A percentile compares a stretch with the other conserved stretches of the same genome.
Conservation (phyloP, 78 protist species). For the Isochrysis galbana region DNA sequence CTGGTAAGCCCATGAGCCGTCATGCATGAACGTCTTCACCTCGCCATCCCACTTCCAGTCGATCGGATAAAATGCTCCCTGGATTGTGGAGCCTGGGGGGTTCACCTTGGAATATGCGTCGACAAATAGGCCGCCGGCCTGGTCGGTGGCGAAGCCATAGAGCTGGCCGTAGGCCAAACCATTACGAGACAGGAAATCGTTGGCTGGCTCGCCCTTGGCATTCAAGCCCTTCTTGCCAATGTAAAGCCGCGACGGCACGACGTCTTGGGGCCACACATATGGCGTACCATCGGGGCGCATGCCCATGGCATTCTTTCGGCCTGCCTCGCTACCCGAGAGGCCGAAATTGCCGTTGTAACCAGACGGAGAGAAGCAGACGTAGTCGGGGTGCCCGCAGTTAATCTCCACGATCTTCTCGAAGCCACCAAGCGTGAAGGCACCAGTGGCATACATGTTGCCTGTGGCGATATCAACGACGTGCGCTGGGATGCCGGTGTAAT, state of each 20-base stretch:
- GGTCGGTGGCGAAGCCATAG: background rate
- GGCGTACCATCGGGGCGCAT: background rate
- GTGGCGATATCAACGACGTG: background rate
- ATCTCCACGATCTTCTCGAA: conserved; percentile 24
- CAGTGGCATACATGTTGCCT: background rate
- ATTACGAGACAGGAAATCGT: background rate
- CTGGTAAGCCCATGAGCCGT: conserved; percentile 20
- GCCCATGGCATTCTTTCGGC: too few relatives aligned
- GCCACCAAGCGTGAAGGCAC: background rate
- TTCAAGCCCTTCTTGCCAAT: background rate
- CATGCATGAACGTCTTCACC: background rate
- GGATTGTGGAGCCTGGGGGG: background rate
- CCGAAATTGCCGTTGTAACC: background rate
- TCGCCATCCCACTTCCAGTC: conserved; percentile 12
- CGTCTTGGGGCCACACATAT: background rate
- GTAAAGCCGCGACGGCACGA: background rate
- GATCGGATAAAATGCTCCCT: background rate
- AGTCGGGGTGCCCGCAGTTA: background rate
- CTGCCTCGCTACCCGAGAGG: too few relatives aligned
- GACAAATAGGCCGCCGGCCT: background rate
- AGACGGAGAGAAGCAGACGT: background rate
- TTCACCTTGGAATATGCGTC: background rate
- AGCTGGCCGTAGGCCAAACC: conserved; percentile 16
- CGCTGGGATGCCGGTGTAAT: background rate
- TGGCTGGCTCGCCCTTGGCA: background rate